Percentiles rank a stretch among this genome's conserved stretches.
Conservation (phyloP, 352 stramenopile species). For the Globisporangium spinosum region DNA sequence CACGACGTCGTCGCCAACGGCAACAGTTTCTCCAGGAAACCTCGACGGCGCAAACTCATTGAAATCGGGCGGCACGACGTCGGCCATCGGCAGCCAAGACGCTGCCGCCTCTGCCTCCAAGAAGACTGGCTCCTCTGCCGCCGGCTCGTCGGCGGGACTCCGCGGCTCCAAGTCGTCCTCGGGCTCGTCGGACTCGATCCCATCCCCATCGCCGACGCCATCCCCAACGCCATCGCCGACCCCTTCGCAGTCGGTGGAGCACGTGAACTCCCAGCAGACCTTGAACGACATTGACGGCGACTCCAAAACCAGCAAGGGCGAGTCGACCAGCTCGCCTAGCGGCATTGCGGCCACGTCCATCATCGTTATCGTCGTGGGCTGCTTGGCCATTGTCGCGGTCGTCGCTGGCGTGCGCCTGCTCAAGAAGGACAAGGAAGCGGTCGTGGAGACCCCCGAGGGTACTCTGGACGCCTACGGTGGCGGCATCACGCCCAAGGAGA, state of each 20-base stretch:
- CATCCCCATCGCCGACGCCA: conserved; percentile 6
- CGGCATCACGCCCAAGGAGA: conserved; percentile 78
- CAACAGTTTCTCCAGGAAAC: conserved; percentile 12
- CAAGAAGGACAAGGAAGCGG: conserved; percentile 55
- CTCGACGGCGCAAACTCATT: conserved; percentile 3
- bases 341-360: conserved; percentile 37
- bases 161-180: conserved; percentile 14
- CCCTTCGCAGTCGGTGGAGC: conserved; percentile 8
- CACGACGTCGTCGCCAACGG: conserved; percentile 9
- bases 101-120: neutral
- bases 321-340: too few species aligned
- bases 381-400: conserved; percentile 66
- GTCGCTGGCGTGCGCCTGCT: conserved; percentile 63
- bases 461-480: conserved; percentile 52
- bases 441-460: conserved; percentile 42
- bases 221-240: conserved; percentile 6
- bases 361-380: conserved; percentile 63
- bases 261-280: conserved; percentile 29
- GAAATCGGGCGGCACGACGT: conserved; percentile 2
- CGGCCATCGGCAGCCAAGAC: conserved; percentile 15
- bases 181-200: conserved; percentile 9
- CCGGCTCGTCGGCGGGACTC: conserved; percentile 5
- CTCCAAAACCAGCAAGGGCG: conserved; percentile 17
- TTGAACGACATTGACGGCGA: conserved; percentile 34
- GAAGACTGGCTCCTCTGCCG: neutral